Evolutionary conservation across 305 asterid genomes (phyloP).

Genomic region (Fraxinus greggii): DNA sequence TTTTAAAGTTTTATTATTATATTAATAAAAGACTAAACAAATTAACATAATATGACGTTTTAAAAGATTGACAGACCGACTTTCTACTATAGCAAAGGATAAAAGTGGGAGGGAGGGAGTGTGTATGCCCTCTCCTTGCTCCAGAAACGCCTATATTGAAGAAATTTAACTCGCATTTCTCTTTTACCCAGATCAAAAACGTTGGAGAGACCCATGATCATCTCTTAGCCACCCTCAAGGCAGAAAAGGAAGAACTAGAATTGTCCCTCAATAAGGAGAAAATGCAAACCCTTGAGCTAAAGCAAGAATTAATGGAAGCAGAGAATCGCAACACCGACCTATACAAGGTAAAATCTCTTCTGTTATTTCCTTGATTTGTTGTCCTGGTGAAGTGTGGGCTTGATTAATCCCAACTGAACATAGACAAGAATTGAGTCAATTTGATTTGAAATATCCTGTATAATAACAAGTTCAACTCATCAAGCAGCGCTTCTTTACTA

Average conservation of each 20-base stretch:
- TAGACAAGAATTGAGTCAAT: background rate
- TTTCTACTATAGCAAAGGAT: background rate
- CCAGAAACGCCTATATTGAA: slow-evolving; percentile 11
- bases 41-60: background rate
- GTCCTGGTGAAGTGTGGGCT: slow-evolving; percentile 5
- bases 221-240: slow-evolving; percentile 53
- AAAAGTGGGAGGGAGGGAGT: background rate
- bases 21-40: background rate
- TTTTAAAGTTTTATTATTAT: background rate
- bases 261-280: slow-evolving; percentile 71
- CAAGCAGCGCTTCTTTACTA: background rate
- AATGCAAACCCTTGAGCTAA: slow-evolving; percentile 57
- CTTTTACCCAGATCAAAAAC: slow-evolving; percentile 50
- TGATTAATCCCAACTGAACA: slow-evolving; percentile 6
- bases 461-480: background rate
- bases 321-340: slow-evolving; percentile 70
- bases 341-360: slow-evolving; percentile 68
- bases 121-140: slow-evolving; percentile 11
- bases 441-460: background rate
- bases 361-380: slow-evolving; percentile 22
- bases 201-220: slow-evolving; percentile 60
- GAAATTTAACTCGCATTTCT: slow-evolving; percentile 16
- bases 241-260: slow-evolving; percentile 78
- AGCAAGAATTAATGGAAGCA: slow-evolving; percentile 66
- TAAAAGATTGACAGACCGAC: background rate